phyloP scores from a whole-genome alignment of 176 grass and related monocot species.

The Musa troglodytarum region DNA sequence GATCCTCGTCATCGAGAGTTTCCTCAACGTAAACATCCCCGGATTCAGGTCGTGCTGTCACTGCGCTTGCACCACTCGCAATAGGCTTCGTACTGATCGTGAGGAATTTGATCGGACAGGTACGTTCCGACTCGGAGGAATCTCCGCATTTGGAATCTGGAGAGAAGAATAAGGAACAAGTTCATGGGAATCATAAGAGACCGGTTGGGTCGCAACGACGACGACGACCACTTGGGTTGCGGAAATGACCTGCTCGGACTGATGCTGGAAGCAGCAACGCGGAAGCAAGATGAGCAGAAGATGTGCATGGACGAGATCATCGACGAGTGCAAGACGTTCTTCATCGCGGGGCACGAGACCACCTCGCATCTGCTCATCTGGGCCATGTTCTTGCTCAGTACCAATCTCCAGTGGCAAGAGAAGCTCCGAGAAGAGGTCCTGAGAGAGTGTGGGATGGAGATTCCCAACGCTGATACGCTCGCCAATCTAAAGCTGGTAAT shows the following conservation, averaged over 20 bases:
- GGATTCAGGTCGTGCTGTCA: conserved; percentile 14
- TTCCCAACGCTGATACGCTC: conserved; percentile 28
- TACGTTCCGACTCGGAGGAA: conserved; percentile 30
- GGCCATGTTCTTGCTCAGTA: conserved; percentile 26
- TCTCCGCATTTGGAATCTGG: conserved; percentile 11
- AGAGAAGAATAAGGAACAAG: conserved; percentile 20
- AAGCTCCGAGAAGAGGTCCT: conserved; percentile 43
- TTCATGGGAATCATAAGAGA: conserved; percentile 30
- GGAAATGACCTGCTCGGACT: conserved; percentile 40
- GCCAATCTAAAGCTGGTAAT: conserved; percentile 39
- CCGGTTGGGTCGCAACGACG: neutral
- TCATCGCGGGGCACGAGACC: conserved; percentile 38
- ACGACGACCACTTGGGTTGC: conserved; percentile 13
- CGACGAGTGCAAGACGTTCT: conserved; percentile 54
- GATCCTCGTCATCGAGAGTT: conserved; percentile 26
- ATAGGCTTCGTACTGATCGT: neutral
- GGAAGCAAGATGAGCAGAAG: neutral
- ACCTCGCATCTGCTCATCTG: conserved; percentile 27
- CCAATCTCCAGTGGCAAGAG: conserved; percentile 36
- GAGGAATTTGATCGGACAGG: neutral
- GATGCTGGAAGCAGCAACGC: conserved; percentile 24
- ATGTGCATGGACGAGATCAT: conserved; percentile 48
- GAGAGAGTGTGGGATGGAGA: conserved; percentile 23
- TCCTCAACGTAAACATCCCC: conserved; percentile 19
- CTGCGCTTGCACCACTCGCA: neutral